Evolutionary conservation across 2,329 filamentous ascomycete genomes (phyloP), one percentile per base, ranked within the genome.

Genomic region (Scolecobasidium constrictum): DNA sequence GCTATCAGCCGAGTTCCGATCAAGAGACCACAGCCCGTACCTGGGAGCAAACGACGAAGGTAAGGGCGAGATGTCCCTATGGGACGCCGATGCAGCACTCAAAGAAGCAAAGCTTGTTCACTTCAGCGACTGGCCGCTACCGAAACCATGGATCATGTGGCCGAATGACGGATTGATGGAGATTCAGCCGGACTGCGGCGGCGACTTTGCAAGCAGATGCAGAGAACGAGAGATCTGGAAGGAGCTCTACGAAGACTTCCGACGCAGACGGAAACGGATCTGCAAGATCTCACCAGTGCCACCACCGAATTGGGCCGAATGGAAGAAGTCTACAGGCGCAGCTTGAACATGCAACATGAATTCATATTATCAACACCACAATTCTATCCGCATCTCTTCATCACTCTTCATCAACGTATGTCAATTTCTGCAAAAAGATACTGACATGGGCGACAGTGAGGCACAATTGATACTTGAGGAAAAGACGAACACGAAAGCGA

Each of bases 111-210:
- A 81, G 48, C 67, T 81, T 4, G 63, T 85, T 2, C 81, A 85
- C 56, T 85, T 84, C 55, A 80, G 75, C 11, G 81, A 86, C 53
- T 82, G 75, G 75, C 81, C 81, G 1, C 51, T 83, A 4, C 78
- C 79, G 1, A 85, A 85, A 49, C 75, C 75, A 2, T 78, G 74
- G 73, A 57, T 74, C 39, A 62, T 68, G 61, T 67, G 62, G 61
- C 58, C 63, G 11, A 41, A 53, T 12, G 57, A 64, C 20, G 58
- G 61, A 15, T 48, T 67, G 2, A 53, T 55, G 38, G 62, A 67
- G 44, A 60, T 67, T 48, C 64, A 67, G 55, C 67, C 68, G 2
- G 60, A 65, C 44, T 71, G 67, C 39, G 59, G 53, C 3, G 58
- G 56, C 5, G 45, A 44, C 12, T 48, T 50, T 7, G 50, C 57